These are phyloP conservation scores for Dichotomocladium elegans DNA, from an alignment of 371 early-diverging fungal species.

Conservation along the genomic window DNA sequence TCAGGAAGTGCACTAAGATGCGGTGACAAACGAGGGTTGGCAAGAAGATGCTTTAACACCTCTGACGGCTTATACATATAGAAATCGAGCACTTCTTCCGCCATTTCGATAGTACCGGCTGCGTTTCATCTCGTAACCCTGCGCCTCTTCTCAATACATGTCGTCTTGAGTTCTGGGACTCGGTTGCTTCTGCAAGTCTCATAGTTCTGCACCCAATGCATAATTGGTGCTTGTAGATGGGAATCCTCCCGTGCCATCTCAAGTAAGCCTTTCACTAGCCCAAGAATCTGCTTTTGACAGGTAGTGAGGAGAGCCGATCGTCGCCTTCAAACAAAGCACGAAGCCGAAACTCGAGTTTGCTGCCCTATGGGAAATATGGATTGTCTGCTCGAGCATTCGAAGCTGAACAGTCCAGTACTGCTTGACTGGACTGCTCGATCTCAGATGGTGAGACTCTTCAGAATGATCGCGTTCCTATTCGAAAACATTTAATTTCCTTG, in stretches of 20 bases:
- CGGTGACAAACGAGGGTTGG: background rate
- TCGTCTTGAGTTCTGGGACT: background rate
- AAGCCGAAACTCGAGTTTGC: background rate
- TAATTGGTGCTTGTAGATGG: background rate
- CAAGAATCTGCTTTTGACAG: constrained; percentile 4
- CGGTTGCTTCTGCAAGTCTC: background rate
- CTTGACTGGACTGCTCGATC: background rate
- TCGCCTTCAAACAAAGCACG: constrained; percentile 1
- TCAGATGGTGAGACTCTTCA: background rate
- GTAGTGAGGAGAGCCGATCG: background rate
- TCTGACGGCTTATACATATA: constrained; percentile 4
- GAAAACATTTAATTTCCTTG: background rate
- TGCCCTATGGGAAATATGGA: background rate
- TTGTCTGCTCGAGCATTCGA: background rate
- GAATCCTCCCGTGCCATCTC: background rate
- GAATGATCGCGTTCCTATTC: background rate
- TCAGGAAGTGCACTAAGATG: constrained; percentile 1
- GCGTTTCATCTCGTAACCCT: background rate
- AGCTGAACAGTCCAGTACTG: background rate
- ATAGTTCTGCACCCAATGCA: constrained; percentile 1
- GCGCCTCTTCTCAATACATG: background rate
- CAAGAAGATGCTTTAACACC: background rate
- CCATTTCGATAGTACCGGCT: background rate
- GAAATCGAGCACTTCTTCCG: background rate
- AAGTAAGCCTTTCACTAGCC: background rate